A percentile compares a stretch with the other conserved stretches of the same genome.
Evolutionary conservation across 2,329 filamentous ascomycete genomes (phyloP).

Genomic region (Chaetothyriales sp.): DNA sequence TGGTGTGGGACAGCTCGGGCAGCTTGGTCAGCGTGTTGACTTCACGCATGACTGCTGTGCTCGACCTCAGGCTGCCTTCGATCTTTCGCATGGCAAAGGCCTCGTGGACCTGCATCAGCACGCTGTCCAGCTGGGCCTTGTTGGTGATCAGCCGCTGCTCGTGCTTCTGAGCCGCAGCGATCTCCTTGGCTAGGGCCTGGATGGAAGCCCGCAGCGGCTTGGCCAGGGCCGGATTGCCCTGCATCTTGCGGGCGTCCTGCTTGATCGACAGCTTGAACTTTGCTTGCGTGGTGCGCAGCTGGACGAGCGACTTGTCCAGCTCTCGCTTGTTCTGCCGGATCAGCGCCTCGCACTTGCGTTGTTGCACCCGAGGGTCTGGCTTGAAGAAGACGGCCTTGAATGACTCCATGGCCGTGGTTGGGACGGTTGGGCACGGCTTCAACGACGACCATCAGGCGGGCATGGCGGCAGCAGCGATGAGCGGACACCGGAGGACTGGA

Average conservation of each 20-base stretch:
- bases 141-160: constrained; percentile 62
- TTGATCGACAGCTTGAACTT: constrained; percentile 80
- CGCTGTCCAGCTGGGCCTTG: constrained; percentile 81
- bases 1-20: constrained; percentile 76
- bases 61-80: constrained; percentile 74
- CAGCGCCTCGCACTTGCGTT: constrained; percentile 86
- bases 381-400: constrained; percentile 77
- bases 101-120: constrained; percentile 96
- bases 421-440: constrained; percentile 1
- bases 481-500: not conserved
- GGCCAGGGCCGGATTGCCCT: constrained; percentile 64
- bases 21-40: constrained; percentile 75
- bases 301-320: constrained; percentile 79
- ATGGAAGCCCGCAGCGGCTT: constrained; percentile 24
- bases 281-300: constrained; percentile 62
- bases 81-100: constrained; percentile 93
- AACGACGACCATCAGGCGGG: not conserved
- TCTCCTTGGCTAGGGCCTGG: constrained; percentile 59
- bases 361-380: constrained; percentile 64
- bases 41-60: constrained; percentile 91
- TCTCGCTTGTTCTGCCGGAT: constrained; percentile 84
- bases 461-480: not conserved
- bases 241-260: constrained; percentile 39
- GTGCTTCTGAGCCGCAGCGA: constrained; percentile 69
- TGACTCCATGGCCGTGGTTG: constrained; percentile 55